Evolutionary conservation across 2,329 filamentous ascomycete genomes (phyloP).

Genomic region (Ramularia endophylla): DNA sequence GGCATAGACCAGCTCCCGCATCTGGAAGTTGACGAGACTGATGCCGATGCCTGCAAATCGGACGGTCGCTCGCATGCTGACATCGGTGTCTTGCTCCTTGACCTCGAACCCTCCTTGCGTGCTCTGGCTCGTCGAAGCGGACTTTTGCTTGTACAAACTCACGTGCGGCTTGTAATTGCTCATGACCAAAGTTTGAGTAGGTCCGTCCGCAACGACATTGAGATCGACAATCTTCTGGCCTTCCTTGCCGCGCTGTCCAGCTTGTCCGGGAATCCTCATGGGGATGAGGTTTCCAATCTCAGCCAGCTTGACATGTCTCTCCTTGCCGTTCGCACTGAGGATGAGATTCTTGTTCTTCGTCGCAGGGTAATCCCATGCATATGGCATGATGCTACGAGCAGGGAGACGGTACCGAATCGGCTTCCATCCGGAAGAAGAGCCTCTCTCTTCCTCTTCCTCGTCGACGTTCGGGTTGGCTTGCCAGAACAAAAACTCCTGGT

Average conservation of each 20-base stretch:
- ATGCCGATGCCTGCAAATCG: constrained; percentile 86
- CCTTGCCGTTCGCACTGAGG: constrained; percentile 69
- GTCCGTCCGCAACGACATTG: constrained; percentile 91
- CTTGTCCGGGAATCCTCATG: constrained; percentile 72
- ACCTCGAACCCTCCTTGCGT: constrained; percentile 78
- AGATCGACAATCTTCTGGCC: constrained; percentile 88
- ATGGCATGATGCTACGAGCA: constrained; percentile 96
- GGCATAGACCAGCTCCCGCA: constrained; percentile 88
- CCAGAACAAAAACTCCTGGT: constrained; percentile 93
- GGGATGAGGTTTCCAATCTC: constrained; percentile 96
- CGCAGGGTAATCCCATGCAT: constrained; percentile 98
- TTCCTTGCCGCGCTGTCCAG: constrained; percentile 44
- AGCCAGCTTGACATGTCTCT: constrained; percentile 87
- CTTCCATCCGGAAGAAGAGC: constrained; percentile 71
- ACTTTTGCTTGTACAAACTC: constrained; percentile 76
- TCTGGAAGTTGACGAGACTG: constrained; percentile 85
- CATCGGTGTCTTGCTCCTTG: constrained; percentile 81
- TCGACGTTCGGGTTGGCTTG: constrained; percentile 90
- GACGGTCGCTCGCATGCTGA: constrained; percentile 84
- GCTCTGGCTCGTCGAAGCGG: constrained; percentile 49
- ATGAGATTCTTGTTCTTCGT: constrained; percentile 95
- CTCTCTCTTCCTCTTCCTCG: constrained; percentile 73
- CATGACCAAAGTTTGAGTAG: constrained; percentile 87
- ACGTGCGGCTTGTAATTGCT: constrained; percentile 91
- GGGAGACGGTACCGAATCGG: constrained; percentile 89